Evolutionary conservation across 2,329 filamentous ascomycete genomes (phyloP), one percentile per base, ranked within the genome.

Genomic region (Fusarium pseudonygamai): DNA sequence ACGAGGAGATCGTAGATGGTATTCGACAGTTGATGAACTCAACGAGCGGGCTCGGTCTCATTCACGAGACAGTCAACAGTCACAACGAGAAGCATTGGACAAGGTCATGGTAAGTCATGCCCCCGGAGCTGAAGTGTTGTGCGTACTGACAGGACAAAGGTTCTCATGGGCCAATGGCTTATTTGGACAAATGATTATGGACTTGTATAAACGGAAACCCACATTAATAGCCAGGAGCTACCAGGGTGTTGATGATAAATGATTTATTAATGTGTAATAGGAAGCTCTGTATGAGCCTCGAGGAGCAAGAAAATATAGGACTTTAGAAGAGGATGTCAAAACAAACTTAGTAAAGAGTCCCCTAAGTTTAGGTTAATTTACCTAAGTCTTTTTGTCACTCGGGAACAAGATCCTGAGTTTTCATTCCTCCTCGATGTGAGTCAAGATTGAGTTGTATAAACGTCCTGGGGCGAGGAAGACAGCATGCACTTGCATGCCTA

Each of bases 101-200:
- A 13, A 77, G 82, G 40, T 78, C 82, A 63, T 83, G 82, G 82
- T 82, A 67, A 61, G 77, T 46, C 7, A 22, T n/a, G 22, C 14
- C 10, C 12, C 24, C 3, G 13, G 22, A 62, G 40, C 14, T 50
- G 15, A 64, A 24, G 28, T 20, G 26, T 20, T 40, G 30, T 50
- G 13, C 16, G 7, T 34, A 24, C 45, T 69, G n/a, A 69, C 20
- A 59, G n/a, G 42, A 28, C 18, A 86, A 68, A 95, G 93, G 92
- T 97, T 96, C 79, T 92, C 93, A 1, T 96, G 94, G 94, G 93
- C 93, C 20, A 96, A 96, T 79, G 94, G 92, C 0, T 89, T 97
- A n/a, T 96, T 95, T 82, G 93, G 93, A 18, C 92, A 96, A 83
- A 93, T 93, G 67, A 88, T 96, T 63, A 82, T 96, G 36, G 93